A percentile compares a stretch with the other conserved stretches of the same genome.
Conservation (phyloP, 768 basidiomycete genomes). For the Termitomyces sp. region DNA sequence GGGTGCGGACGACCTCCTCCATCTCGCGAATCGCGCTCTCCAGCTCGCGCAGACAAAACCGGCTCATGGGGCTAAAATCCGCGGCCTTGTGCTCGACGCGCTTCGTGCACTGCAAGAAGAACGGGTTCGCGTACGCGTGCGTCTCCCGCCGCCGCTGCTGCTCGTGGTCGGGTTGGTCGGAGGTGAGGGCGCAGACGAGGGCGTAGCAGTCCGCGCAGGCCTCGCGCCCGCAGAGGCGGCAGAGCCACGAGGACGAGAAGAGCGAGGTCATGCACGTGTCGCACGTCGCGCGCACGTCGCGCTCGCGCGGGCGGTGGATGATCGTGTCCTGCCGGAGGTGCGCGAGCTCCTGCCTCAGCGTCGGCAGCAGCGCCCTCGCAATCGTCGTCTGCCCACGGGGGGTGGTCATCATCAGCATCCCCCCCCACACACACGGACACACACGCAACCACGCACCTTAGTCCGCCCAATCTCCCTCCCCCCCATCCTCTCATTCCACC, state of each 20-base stretch:
- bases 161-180: too few species aligned
- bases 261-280: conserved; percentile 94
- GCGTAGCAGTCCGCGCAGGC: conserved; percentile 82
- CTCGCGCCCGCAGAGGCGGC: conserved; percentile 86
- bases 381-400: conserved; percentile 65
- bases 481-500: conserved; percentile 63
- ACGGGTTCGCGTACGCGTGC: conserved; percentile 63
- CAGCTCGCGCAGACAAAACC: conserved; percentile 67
- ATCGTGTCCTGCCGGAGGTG: conserved; percentile 57
- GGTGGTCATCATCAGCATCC: too few species aligned
- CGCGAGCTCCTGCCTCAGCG: conserved; percentile 57
- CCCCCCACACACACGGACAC: too few species aligned
- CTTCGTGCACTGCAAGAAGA: conserved; percentile 69
- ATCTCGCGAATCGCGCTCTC: conserved; percentile 64
- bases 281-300: conserved; percentile 81
- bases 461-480: conserved; percentile 48
- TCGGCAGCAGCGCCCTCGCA: conserved; percentile 64
- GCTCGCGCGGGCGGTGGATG: conserved; percentile 72
- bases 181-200: conserved; percentile 66
- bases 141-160: conserved; percentile 57
- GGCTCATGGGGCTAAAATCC: conserved; percentile 78
- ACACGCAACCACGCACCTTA: too few species aligned
- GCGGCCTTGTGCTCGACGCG: conserved; percentile 64
- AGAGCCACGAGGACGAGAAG: conserved; percentile 89
- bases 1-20: conserved; percentile 50